phyloP scores from a whole-genome alignment of 1,139 yeast genomes.

The Blastobotrys malaysiensis region DNA sequence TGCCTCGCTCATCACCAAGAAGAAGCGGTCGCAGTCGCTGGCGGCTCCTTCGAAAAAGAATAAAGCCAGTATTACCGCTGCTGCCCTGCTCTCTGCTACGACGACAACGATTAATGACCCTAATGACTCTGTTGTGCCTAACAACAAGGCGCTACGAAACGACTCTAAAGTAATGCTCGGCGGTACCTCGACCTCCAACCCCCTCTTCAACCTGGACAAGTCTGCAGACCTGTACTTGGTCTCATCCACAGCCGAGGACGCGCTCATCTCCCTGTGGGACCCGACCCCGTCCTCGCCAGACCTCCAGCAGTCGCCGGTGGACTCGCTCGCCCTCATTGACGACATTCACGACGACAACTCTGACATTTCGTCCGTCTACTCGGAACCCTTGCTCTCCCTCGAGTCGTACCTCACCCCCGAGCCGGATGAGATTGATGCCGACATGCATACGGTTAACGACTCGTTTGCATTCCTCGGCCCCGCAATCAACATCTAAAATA shows the following conservation, averaged over 20 bases:
- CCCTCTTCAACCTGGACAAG: constrained; percentile 5
- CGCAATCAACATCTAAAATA: not conserved
- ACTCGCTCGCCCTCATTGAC: constrained; percentile 2
- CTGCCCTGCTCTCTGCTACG: not conserved
- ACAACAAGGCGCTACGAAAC: constrained; percentile 4
- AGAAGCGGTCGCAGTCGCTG: constrained; percentile 1
- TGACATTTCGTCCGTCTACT: constrained; percentile 1
- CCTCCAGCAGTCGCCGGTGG: constrained; percentile 9
- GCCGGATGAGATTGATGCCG: constrained; percentile 16
- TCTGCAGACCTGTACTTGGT: constrained; percentile 7
- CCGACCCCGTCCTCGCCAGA: constrained; percentile 13
- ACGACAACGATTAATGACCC: not conserved
- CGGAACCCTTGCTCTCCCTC: constrained; percentile 14
- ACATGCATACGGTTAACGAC: not conserved
- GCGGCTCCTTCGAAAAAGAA: not conserved
- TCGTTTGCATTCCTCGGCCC: constrained; percentile 1
- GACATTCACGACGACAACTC: constrained; percentile 6
- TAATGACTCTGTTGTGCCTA: not conserved
- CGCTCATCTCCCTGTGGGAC: constrained; percentile 7
- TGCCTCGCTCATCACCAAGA: constrained; percentile 6
- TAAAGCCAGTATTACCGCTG: not conserved
- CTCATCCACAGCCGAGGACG: constrained; percentile 6
- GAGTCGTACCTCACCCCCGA: constrained; percentile 26
- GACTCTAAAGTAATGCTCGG: constrained; percentile 10
- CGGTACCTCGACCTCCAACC: not conserved